Evolutionary conservation across 306 rosid species (phyloP).

Genomic region (Quercus alba): DNA sequence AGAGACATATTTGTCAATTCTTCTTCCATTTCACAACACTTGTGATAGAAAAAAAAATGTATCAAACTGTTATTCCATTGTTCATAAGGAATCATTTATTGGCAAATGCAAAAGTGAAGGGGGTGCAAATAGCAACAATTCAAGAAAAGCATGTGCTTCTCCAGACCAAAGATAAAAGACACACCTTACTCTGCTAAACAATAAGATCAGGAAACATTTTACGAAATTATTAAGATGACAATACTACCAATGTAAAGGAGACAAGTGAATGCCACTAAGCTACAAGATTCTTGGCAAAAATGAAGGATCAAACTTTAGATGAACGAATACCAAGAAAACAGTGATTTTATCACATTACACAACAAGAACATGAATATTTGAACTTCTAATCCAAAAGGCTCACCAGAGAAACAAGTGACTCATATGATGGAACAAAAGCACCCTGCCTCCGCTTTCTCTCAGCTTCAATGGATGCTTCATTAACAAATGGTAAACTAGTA

Average conservation of each 20-base stretch:
- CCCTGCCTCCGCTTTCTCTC: conserved; percentile 92
- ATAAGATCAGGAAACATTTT: not conserved
- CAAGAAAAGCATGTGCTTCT: not conserved
- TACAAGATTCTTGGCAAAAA: too few species aligned
- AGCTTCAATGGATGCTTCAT: conserved; percentile 72
- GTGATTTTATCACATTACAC: not conserved
- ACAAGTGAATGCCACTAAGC: too few species aligned
- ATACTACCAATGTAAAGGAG: not conserved
- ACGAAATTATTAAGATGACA: conserved; percentile 11
- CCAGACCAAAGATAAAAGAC: not conserved
- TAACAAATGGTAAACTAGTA: conserved; percentile 58
- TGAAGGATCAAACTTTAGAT: not conserved
- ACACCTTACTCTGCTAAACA: not conserved
- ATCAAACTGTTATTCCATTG: not conserved
- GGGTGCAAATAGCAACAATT: not conserved
- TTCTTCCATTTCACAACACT: not conserved
- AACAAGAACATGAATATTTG: not conserved
- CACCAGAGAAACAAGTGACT: conserved; percentile 94
- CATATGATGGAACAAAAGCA: conserved; percentile 80
- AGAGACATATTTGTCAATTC: not conserved
- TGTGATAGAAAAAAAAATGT: not conserved
- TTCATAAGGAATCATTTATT: not conserved
- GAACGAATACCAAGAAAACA: not conserved
- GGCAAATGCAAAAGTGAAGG: not conserved
- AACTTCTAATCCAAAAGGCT: conserved; percentile 35